These are phyloP conservation scores for Nigrograna mackinnonii DNA, from an alignment of 2,329 filamentous ascomycete genomes.

Conservation along the genomic window DNA sequence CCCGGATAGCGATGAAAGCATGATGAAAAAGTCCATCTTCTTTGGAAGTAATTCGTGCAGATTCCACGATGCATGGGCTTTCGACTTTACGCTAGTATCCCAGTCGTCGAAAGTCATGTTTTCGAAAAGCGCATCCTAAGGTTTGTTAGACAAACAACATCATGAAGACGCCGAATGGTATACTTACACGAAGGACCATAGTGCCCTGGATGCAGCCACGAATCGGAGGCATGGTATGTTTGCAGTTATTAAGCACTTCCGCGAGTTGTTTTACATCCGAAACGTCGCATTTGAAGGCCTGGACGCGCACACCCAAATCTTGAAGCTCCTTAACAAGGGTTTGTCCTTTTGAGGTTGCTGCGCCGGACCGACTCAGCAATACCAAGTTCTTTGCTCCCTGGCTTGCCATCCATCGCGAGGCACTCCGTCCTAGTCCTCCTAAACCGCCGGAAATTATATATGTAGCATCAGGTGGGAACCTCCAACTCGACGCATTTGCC, in stretches of 20 bases:
- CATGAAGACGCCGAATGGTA: background rate
- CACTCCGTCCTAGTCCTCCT: slow-evolving; percentile 2
- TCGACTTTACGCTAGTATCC: background rate
- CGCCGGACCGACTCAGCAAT: slow-evolving; percentile 4
- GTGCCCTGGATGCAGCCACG: background rate
- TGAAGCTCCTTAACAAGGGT: background rate
- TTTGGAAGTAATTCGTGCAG: slow-evolving; percentile 19
- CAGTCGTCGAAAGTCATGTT: slow-evolving; percentile 14
- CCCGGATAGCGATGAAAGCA: slow-evolving; percentile 18
- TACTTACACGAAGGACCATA: slow-evolving; percentile 1
- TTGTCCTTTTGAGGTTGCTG: background rate
- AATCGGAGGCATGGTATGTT: background rate
- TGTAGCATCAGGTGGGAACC: background rate
- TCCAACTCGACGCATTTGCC: no score
- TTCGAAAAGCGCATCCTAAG: background rate
- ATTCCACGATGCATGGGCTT: slow-evolving; percentile 7
- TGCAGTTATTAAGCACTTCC: slow-evolving; percentile 9
- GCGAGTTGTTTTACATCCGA: slow-evolving; percentile 8
- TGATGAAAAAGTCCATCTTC: slow-evolving; percentile 15
- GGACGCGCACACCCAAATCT: background rate
- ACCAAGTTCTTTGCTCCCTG: slow-evolving; percentile 5
- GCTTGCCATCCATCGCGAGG: slow-evolving; percentile 2
- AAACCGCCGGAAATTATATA: slow-evolving; percentile 5
- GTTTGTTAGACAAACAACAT: background rate
- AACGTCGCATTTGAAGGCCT: background rate